These are phyloP conservation scores for Tolypocladium tropicale DNA, from an alignment of 2,329 filamentous ascomycete species.

Conservation along the genomic window DNA sequence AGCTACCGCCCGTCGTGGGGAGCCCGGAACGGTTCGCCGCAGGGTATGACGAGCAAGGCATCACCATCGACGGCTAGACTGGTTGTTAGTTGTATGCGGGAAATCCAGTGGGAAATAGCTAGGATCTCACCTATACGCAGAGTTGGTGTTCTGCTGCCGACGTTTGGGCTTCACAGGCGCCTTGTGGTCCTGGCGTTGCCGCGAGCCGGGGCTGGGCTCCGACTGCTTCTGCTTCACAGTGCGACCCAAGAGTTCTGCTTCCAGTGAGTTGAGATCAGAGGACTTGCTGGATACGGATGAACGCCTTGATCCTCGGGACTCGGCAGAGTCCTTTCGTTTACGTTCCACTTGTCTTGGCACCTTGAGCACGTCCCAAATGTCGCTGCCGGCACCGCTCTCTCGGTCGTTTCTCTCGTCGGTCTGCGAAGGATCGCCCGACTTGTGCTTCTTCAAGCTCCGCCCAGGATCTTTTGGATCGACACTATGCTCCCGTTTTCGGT, in stretches of 20 bases:
- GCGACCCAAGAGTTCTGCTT: constrained; percentile 26
- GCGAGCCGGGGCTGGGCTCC: constrained; percentile 10
- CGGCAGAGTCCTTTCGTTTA: constrained; percentile 9
- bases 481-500: constrained; percentile 4
- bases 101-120: background rate
- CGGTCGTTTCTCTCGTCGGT: background rate
- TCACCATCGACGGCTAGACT: constrained; percentile 25
- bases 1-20: background rate
- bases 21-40: background rate
- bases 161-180: constrained; percentile 15
- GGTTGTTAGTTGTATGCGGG: background rate
- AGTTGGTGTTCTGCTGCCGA: constrained; percentile 23
- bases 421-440: background rate
- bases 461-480: constrained; percentile 3
- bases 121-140: constrained; percentile 25
- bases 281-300: constrained; percentile 21
- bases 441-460: constrained; percentile 3
- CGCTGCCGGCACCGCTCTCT: background rate
- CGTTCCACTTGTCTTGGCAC: constrained; percentile 3
- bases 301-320: constrained; percentile 15
- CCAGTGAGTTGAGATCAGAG: constrained; percentile 26
- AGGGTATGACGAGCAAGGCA: background rate
- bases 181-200: constrained; percentile 9
- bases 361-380: constrained; percentile 3
- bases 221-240: constrained; percentile 19